Percentiles rank a stretch among this genome's conserved stretches.
Conservation (phyloP, 1,139 yeast genomes). For the Diutina mesorugosa region DNA sequence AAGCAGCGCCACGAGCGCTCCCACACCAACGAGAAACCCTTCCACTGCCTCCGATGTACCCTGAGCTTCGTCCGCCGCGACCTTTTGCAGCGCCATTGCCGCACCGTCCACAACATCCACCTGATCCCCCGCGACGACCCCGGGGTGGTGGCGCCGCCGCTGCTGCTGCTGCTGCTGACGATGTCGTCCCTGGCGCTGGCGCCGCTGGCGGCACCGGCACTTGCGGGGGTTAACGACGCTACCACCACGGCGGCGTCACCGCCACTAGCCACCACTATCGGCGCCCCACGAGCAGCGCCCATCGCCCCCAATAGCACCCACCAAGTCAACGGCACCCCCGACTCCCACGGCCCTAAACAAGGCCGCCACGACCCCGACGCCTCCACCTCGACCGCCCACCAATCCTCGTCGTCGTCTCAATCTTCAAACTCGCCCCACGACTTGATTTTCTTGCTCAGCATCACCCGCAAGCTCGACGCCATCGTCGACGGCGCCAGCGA, state of each 20-base stretch:
- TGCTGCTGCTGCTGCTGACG: not conserved
- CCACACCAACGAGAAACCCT: slow-evolving; percentile 76
- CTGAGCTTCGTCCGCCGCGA: slow-evolving; percentile 70
- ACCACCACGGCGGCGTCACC: not conserved
- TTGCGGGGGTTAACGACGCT: not conserved
- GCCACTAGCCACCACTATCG: slow-evolving; percentile 6
- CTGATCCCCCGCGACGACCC: slow-evolving; percentile 5
- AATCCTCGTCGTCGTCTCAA: not conserved
- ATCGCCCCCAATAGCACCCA: not conserved
- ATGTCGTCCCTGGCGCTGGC: not conserved
- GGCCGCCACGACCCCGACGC: too few species aligned
- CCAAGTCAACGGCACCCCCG: too few species aligned
- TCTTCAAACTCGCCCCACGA: slow-evolving; percentile 6
- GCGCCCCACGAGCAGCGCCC: not conserved
- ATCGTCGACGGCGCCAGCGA: slow-evolving; percentile 9
- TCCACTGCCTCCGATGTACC: slow-evolving; percentile 59
- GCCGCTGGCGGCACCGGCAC: not conserved
- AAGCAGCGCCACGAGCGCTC: slow-evolving; percentile 74
- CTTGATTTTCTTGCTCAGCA: slow-evolving; percentile 19
- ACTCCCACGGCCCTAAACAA: too few species aligned
- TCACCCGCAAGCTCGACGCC: slow-evolving; percentile 18
- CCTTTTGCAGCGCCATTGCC: slow-evolving; percentile 59
- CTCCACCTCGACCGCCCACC: not conserved
- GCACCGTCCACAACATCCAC: slow-evolving; percentile 54
- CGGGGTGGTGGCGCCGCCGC: not conserved